These are phyloP conservation scores for sunflower (Helianthus annuus) DNA, from an alignment of 129 eudicot genomes.

Conservation along the genomic window HanXRQr2.0-SUNRISE NC_035443.2:149205829-149206328, in stretches of 20 bases:
- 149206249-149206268: no score
- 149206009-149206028: slow-evolving; percentile 76
- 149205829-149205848: slow-evolving; percentile 54
- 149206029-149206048: slow-evolving; percentile 28
- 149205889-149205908: slow-evolving; percentile 39
- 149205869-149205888: slow-evolving; percentile 67
- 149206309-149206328: no score
- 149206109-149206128: background rate
- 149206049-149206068: slow-evolving; percentile 18
- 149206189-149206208: no score
- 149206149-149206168: no score
- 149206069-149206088: background rate
- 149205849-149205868: slow-evolving; percentile 74
- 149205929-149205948: slow-evolving; percentile 43
- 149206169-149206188: no score
- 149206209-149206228: no score
- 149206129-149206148: background rate
- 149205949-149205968: slow-evolving; percentile 35
- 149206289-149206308: no score
- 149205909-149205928: slow-evolving; percentile 65
- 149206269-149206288: no score
- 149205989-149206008: slow-evolving; percentile 67
- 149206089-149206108: slow-evolving; percentile 18
- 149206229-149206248: no score
- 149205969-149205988: slow-evolving; percentile 65